Conservation (phyloP, 2,329 filamentous ascomycete species). For the Didymella keratinophila region DNA sequence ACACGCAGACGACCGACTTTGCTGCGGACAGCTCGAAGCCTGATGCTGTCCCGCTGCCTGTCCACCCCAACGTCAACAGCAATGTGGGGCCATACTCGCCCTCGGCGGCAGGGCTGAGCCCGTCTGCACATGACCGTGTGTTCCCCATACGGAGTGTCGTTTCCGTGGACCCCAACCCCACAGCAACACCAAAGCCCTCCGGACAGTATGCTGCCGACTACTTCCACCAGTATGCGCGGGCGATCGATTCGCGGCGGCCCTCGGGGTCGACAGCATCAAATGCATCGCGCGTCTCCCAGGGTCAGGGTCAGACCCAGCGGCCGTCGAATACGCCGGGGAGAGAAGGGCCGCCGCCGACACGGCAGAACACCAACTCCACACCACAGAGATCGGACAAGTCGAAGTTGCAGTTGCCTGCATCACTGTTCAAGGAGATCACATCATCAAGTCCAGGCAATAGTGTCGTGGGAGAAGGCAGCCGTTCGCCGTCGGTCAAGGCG, state of each 20-base stretch:
- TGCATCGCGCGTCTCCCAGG: constrained; percentile 36
- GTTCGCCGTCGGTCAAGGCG: constrained; percentile 30
- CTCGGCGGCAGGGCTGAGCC: constrained; percentile 46
- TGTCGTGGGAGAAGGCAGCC: constrained; percentile 29
- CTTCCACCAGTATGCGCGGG: constrained; percentile 46
- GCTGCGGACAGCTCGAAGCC: constrained; percentile 5
- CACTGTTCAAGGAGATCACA: constrained; percentile 48
- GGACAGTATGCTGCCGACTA: constrained; percentile 40
- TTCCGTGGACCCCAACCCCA: constrained; percentile 67
- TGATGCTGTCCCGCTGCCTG: constrained; percentile 14
- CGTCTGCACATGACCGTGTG: constrained; percentile 66
- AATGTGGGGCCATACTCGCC: constrained; percentile 27
- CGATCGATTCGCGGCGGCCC: constrained; percentile 34
- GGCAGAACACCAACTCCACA: constrained; percentile 4
- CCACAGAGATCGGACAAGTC: constrained; percentile 15
- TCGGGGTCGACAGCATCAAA: constrained; percentile 45
- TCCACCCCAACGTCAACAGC: background rate
- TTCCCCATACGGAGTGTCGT: constrained; percentile 85
- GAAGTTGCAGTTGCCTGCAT: constrained; percentile 35
- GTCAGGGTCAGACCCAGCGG: constrained; percentile 11
- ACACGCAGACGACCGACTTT: constrained; percentile 14
- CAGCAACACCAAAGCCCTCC: constrained; percentile 35
- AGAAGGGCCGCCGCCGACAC: constrained; percentile 18
- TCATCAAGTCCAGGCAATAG: constrained; percentile 40
- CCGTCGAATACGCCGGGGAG: constrained; percentile 6